These are phyloP conservation scores for Rugonectria rugulosa DNA, from an alignment of 2,329 filamentous ascomycete species.

Conservation along the genomic window DNA sequence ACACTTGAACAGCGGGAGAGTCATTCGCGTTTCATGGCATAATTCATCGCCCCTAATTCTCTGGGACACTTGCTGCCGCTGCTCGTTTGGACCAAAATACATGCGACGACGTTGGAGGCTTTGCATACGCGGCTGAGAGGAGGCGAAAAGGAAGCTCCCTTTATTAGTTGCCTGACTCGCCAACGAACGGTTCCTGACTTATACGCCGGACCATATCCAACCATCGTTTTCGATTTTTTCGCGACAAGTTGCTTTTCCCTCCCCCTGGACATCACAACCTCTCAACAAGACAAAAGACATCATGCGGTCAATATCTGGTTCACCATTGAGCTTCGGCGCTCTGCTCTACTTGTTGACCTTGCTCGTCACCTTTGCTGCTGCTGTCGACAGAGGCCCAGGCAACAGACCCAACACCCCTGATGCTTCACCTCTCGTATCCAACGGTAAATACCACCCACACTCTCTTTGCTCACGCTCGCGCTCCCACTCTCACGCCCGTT, in stretches of 20 bases:
- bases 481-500: not conserved
- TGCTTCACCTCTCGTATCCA: constrained; percentile 32
- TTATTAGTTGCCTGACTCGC: no score
- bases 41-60: no score
- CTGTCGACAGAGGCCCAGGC: constrained; percentile 25
- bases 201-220: not conserved
- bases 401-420: constrained; percentile 24
- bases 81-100: no score
- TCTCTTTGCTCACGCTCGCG: not conserved
- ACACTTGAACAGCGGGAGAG: no score
- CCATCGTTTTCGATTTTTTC: not conserved
- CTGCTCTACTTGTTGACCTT: constrained; percentile 28
- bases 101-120: no score
- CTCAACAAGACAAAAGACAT: constrained; percentile 2
- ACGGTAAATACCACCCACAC: constrained; percentile 25
- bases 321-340: constrained; percentile 15
- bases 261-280: not conserved
- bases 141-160: no score
- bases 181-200: not conserved
- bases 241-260: not conserved
- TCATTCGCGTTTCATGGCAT: no score
- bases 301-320: constrained; percentile 28
- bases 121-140: no score
- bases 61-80: not conserved
- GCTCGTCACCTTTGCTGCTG: constrained; percentile 16